Base-by-base conservation (phyloP, 305 asterid species). In the Rubia balearica region DNA sequence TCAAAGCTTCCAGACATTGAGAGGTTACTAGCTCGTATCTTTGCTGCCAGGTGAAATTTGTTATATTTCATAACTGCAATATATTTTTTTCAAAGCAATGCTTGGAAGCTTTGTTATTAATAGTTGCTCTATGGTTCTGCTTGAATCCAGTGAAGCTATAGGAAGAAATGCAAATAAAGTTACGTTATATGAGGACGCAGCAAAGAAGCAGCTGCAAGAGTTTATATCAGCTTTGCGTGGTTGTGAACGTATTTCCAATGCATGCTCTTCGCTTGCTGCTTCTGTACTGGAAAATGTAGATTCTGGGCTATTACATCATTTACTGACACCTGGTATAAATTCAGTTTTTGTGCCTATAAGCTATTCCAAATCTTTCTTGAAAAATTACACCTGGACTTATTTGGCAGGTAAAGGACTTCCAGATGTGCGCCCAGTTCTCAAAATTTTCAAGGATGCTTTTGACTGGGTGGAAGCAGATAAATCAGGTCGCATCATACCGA, bases 121-220 rank as follows among this genome's bases (percentile, higher is more conserved):
- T 49, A 66, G 43, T 74, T 73, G 11, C 69, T 72, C 45, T 74
- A 48, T 76, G 42, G 21, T 82, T 78, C 71, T 77, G 72, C 76
- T 66, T 73, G 55, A 65, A 72, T 73, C 74, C 91, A 94, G 99
- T 83, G 94, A 89, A 80, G 96, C 86, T 55, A 91, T 73, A 80
- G 99, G 99, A 73, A 87, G 99, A 84, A 91, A 94, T 76, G 89
- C 98, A 67, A 88, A 81, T 80, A 94, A 90, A 83, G 99, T 94
- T 68, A 81, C 83, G 71, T 83, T 94, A 36, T 94, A 91, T 45
- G 99, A 94, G 82, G 99, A 94, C 82, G 97, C 98, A 22, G 64
- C 96, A 67, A 94, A 87, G 84, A 94, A 89, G 83, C 87, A 82
- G 83, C 94, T 94, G 71, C 97, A 88, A 73, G 96, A 94, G 89